These are phyloP conservation scores for Microthyrium microscopicum DNA, from an alignment of 2,329 filamentous ascomycete species.

Conservation along the genomic window DNA sequence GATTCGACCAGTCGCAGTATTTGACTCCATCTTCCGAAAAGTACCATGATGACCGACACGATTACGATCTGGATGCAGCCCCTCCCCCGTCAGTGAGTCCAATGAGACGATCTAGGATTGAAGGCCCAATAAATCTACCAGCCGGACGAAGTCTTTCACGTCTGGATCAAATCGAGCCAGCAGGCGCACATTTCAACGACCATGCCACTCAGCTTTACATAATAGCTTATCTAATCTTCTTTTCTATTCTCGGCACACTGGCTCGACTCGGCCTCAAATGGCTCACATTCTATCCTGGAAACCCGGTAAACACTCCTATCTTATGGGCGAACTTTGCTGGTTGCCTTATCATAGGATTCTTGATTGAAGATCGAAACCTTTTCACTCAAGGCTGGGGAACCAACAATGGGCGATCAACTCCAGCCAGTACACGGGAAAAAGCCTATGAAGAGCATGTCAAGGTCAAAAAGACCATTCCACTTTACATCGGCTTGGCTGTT, in stretches of 20 bases:
- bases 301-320: slow-evolving; percentile 56
- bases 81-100: too few species aligned
- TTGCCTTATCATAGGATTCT: slow-evolving; percentile 69
- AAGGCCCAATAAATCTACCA: too few species aligned
- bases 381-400: slow-evolving; percentile 28
- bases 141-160: too few species aligned
- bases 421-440: not conserved
- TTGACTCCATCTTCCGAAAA: too few species aligned
- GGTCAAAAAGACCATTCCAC: slow-evolving; percentile 66
- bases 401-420: not conserved
- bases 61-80: too few species aligned
- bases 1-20: too few species aligned
- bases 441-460: slow-evolving; percentile 1
- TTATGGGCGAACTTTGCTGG: slow-evolving; percentile 83
- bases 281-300: slow-evolving; percentile 62
- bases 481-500: slow-evolving; percentile 74
- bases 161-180: too few species aligned
- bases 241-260: slow-evolving; percentile 70
- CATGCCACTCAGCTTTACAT: slow-evolving; percentile 5
- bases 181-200: too few species aligned
- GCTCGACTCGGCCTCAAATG: slow-evolving; percentile 66
- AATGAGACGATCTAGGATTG: too few species aligned
- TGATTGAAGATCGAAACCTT: slow-evolving; percentile 59
- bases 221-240: slow-evolving; percentile 58
- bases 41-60: too few species aligned